Conservation (phyloP, 2,329 filamentous ascomycete species). For the Epichloe amarillans region DNA sequence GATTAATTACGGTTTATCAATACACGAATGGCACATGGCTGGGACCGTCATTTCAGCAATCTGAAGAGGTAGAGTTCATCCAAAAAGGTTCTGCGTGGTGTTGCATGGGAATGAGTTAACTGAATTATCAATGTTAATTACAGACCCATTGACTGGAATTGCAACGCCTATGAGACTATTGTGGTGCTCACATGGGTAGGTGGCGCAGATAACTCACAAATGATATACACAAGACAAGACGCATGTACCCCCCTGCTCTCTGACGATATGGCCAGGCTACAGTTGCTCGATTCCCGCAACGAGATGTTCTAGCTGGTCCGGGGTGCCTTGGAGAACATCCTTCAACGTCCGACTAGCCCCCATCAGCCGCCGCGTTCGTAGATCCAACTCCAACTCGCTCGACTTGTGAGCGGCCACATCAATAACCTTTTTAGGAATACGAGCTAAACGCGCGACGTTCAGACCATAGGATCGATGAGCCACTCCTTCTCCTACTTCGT, state of each 20-base stretch:
- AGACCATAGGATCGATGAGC: constrained; percentile 90
- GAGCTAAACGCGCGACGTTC: constrained; percentile 80
- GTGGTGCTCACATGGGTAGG: not conserved
- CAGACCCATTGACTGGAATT: not conserved
- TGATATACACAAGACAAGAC: not conserved
- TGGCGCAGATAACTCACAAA: not conserved
- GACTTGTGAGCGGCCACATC: constrained; percentile 73
- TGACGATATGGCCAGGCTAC: constrained; percentile 18
- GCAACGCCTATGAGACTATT: not conserved
- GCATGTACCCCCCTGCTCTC: not conserved
- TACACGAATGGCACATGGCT: not conserved
- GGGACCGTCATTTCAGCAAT: not conserved
- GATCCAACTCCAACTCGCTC: constrained; percentile 61
- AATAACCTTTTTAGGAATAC: constrained; percentile 62
- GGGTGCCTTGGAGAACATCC: constrained; percentile 24
- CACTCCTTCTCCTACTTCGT: constrained; percentile 81
- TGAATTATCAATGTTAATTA: not conserved
- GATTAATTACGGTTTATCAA: constrained; percentile 1
- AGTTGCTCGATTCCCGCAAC: constrained; percentile 46
- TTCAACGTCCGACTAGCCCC: constrained; percentile 30
- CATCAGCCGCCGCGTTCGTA: constrained; percentile 48
- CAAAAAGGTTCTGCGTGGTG: not conserved
- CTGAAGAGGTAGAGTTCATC: not conserved
- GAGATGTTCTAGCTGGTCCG: constrained; percentile 37
- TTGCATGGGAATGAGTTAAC: not conserved